A percentile compares a stretch with the other conserved stretches of the same genome.
These are phyloP conservation scores for Boechera retrofracta DNA, from an alignment of 345 rosid genomes.

Conservation along the genomic window DNA sequence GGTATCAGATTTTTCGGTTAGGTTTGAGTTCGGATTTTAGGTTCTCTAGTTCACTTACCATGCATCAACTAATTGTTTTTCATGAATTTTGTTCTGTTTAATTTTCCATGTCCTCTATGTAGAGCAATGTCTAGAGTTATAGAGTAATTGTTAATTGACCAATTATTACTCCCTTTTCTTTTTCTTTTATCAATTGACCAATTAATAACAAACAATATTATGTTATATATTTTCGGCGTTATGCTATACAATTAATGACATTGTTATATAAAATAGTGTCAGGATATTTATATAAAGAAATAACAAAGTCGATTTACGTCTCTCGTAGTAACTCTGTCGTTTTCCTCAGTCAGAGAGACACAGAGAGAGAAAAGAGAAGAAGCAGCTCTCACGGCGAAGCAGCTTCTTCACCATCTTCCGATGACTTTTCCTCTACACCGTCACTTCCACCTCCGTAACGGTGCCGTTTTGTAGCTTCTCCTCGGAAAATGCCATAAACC, in stretches of 20 bases:
- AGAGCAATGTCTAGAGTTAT: background rate
- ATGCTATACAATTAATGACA: conserved; percentile 13
- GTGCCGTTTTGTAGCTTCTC: conserved; percentile 43
- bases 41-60: too few relatives aligned
- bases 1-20: too few relatives aligned
- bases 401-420: conserved; percentile 48
- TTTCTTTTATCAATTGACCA: conserved; percentile 4
- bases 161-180: background rate
- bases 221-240: conserved; percentile 16
- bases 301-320: conserved; percentile 37
- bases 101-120: background rate
- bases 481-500: conserved; percentile 16
- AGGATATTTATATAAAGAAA: conserved; percentile 31
- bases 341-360: conserved; percentile 41
- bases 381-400: conserved; percentile 50
- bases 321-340: conserved; percentile 50
- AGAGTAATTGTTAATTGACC: background rate
- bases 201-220: background rate
- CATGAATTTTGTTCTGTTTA: background rate
- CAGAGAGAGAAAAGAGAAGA: conserved; percentile 26
- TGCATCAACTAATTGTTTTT: too few relatives aligned
- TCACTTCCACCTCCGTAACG: conserved; percentile 42
- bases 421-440: conserved; percentile 37
- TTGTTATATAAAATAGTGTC: conserved; percentile 17
- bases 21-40: too few relatives aligned